Evolutionary conservation across 2,329 filamentous ascomycete genomes (phyloP).

Genomic region (Podosphaera leucotricha): DNA sequence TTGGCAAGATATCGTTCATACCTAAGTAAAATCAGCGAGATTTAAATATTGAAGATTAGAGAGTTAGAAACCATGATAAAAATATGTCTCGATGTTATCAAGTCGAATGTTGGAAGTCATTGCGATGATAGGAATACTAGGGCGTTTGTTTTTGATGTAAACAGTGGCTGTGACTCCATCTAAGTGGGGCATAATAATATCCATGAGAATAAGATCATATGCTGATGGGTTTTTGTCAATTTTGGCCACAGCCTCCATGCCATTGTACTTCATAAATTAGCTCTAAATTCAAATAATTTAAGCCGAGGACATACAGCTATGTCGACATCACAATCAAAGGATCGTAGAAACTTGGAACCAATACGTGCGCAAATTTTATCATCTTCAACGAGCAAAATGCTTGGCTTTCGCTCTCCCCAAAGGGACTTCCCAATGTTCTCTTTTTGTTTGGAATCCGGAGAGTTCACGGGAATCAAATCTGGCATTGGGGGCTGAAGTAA

Average conservation of each 20-base stretch:
- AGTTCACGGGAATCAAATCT: constrained; percentile 20
- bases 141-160: constrained; percentile 70
- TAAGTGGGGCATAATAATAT: constrained; percentile 91
- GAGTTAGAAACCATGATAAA: constrained; percentile 60
- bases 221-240: constrained; percentile 29
- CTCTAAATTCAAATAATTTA: constrained; percentile 3
- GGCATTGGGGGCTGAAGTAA: constrained; percentile 23
- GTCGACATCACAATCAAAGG: constrained; percentile 43
- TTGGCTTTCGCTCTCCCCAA: constrained; percentile 42
- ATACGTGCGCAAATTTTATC: constrained; percentile 44
- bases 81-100: constrained; percentile 93
- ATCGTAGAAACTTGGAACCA: constrained; percentile 40
- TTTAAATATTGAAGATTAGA: constrained; percentile 1
- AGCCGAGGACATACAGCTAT: constrained; percentile 30
- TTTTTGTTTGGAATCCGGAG: constrained; percentile 17
- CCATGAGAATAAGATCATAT: constrained; percentile 58
- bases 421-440: constrained; percentile 20
- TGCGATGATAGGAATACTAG: constrained; percentile 69
- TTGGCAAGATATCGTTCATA: constrained; percentile 93
- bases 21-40: constrained; percentile 27
- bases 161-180: constrained; percentile 90
- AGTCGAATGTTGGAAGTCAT: constrained; percentile 98
- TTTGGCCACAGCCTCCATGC: constrained; percentile 75
- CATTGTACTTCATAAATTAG: constrained; percentile 39
- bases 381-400: constrained; percentile 77